A percentile compares a stretch with the other conserved stretches of the same genome.
phyloP scores from a whole-genome alignment of 169 alveolate genomes.

The Cryptosporidium meleagridis region DNA sequence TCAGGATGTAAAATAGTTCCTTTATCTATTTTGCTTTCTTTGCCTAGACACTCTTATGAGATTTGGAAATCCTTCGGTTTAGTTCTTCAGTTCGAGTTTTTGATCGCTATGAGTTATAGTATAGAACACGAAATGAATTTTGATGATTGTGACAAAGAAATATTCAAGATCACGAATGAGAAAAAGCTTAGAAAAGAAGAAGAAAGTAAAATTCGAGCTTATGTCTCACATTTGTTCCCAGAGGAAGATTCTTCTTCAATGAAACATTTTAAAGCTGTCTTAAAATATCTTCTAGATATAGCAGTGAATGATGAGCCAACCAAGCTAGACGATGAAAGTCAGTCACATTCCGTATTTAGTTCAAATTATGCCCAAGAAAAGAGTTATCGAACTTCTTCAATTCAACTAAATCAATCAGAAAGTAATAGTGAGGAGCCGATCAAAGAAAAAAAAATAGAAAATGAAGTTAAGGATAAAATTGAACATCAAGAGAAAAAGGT shows the following conservation, averaged over 20 bases:
- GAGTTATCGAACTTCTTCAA: neutral
- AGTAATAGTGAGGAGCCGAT: neutral
- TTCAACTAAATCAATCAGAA: neutral
- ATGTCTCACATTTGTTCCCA: constrained; percentile 15
- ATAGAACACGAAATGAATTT: constrained; percentile 15
- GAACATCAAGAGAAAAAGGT: neutral
- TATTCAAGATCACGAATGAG: constrained; percentile 12
- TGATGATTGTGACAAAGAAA: neutral
- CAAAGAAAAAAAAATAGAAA: neutral
- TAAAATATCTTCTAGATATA: neutral
- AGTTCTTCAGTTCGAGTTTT: constrained; percentile 25
- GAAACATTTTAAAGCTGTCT: constrained; percentile 39
- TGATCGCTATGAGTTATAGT: constrained; percentile 37
- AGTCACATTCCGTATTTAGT: neutral
- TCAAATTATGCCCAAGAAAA: neutral
- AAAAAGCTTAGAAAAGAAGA: neutral
- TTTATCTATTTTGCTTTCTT: constrained; percentile 26
- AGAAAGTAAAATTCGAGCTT: constrained; percentile 6
- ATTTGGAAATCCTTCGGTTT: constrained; percentile 63
- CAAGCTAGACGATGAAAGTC: neutral
- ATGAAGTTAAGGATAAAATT: neutral
- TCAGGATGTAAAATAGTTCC: constrained; percentile 25
- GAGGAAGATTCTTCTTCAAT: constrained; percentile 9
- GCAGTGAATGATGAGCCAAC: neutral
- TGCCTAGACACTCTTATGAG: constrained; percentile 55